Conservation (phyloP, 441 rosid species). For the Jatropha multifida region DNA sequence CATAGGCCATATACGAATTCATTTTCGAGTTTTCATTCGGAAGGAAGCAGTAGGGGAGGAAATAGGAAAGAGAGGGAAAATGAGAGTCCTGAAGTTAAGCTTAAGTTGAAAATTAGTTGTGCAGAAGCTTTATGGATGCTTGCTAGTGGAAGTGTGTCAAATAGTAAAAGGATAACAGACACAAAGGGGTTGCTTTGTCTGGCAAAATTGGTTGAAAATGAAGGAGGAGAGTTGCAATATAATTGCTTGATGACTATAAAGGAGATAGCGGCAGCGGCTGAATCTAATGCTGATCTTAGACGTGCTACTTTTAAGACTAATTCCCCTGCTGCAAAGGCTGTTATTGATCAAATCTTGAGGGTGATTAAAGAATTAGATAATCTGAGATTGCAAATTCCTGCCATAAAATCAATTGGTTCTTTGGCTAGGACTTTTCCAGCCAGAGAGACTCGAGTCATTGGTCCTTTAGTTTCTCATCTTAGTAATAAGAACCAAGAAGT, state of each 20-base stretch:
- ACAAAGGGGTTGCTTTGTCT: constrained; percentile 63
- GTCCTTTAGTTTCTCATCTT: constrained; percentile 49
- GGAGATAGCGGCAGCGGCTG: constrained; percentile 58
- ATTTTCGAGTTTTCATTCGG: constrained; percentile 40
- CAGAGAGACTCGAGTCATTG: constrained; percentile 49
- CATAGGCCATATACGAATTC: constrained; percentile 19
- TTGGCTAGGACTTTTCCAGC: constrained; percentile 65
- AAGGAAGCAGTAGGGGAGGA: constrained; percentile 39
- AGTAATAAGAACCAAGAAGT: constrained; percentile 35
- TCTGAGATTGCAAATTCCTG: constrained; percentile 39
- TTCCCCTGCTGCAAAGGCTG: constrained; percentile 67
- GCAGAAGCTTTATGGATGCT: constrained; percentile 60
- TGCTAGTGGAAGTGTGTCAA: constrained; percentile 39
- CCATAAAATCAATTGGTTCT: constrained; percentile 58
- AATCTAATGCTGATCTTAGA: constrained; percentile 51
- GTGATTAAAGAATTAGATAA: constrained; percentile 35
- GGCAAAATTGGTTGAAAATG: constrained; percentile 53
- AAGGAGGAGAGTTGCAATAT: constrained; percentile 48
- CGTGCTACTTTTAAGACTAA: constrained; percentile 57
- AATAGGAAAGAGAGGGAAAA: constrained; percentile 50
- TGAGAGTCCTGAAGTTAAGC: constrained; percentile 43
- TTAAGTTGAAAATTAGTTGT: constrained; percentile 41
- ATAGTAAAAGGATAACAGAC: constrained; percentile 53
- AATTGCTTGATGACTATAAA: constrained; percentile 57
- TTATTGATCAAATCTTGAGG: constrained; percentile 57